These are phyloP conservation scores for Eutypella sp. DNA, from an alignment of 2,329 filamentous ascomycete genomes.

Conservation along the genomic window DNA sequence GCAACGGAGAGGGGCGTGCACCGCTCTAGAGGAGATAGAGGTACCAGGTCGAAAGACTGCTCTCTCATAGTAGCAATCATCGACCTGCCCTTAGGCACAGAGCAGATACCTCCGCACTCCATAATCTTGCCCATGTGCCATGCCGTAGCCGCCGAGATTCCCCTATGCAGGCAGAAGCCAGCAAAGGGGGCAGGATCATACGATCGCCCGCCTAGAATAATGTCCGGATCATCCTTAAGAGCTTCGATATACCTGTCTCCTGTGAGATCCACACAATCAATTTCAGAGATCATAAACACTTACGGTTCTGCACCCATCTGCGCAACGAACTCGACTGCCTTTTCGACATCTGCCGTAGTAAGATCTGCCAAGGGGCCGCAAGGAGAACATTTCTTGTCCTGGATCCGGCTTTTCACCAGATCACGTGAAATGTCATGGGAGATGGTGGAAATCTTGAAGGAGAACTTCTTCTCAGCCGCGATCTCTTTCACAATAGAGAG, in stretches of 20 bases:
- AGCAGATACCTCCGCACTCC: conserved; percentile 37
- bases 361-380: conserved; percentile 31
- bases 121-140: conserved; percentile 41
- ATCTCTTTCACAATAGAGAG: conserved; percentile 32
- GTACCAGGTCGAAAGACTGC: conserved; percentile 33
- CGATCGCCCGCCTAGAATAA: conserved; percentile 27
- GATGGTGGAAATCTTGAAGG: conserved; percentile 28
- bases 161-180: conserved; percentile 22
- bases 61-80: conserved; percentile 28
- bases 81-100: conserved; percentile 31
- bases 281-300: neutral
- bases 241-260: conserved; percentile 16
- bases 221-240: conserved; percentile 16
- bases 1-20: conserved; percentile 36
- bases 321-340: conserved; percentile 5
- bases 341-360: conserved; percentile 14
- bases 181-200: conserved; percentile 38
- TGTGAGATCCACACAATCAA: neutral
- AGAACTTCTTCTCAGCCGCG: conserved; percentile 16
- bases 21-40: conserved; percentile 23
- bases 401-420: conserved; percentile 23
- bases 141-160: conserved; percentile 9
- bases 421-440: conserved; percentile 26
- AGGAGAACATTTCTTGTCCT: conserved; percentile 17
- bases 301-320: conserved; percentile 9